phyloP scores from a whole-genome alignment of 257 asterid species.

The Nicotiana undulata region DNA sequence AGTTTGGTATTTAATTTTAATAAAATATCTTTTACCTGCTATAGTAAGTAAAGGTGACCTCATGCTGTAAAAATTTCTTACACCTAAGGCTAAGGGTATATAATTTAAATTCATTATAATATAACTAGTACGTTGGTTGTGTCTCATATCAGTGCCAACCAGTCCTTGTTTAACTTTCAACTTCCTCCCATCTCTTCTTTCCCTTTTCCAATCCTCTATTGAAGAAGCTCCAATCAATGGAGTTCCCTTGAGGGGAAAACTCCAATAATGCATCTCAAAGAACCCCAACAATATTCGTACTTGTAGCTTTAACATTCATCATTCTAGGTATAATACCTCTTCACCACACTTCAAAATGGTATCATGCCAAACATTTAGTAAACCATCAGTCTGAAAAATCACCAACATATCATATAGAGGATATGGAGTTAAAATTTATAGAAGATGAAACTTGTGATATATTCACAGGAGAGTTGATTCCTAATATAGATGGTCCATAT shows the following conservation, averaged over 20 bases:
- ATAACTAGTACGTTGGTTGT: background rate
- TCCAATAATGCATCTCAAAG: background rate
- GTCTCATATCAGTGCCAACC: conserved; percentile 1
- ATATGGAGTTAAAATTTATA: background rate
- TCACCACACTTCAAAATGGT: background rate
- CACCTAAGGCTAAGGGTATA: no score
- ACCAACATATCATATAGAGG: background rate
- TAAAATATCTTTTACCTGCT: no score
- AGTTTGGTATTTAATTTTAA: no score
- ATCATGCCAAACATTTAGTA: background rate
- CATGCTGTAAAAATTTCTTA: no score
- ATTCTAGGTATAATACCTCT: conserved; percentile 1
- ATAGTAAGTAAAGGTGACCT: no score
- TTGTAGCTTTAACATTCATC: background rate
- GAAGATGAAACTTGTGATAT: conserved; percentile 7
- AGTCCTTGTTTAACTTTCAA: background rate
- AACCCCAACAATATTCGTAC: background rate
- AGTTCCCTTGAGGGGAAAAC: background rate
- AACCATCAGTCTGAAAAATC: background rate
- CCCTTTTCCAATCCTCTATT: background rate
- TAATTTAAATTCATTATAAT: no score
- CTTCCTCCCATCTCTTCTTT: conserved; percentile 1
- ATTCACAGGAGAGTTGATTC: conserved; percentile 1
- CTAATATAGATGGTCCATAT: conserved; percentile 2
- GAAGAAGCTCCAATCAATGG: background rate